Evolutionary conservation across 2,329 filamentous ascomycete species (phyloP).

Genomic region (Pseudogymnoascus sp.): DNA sequence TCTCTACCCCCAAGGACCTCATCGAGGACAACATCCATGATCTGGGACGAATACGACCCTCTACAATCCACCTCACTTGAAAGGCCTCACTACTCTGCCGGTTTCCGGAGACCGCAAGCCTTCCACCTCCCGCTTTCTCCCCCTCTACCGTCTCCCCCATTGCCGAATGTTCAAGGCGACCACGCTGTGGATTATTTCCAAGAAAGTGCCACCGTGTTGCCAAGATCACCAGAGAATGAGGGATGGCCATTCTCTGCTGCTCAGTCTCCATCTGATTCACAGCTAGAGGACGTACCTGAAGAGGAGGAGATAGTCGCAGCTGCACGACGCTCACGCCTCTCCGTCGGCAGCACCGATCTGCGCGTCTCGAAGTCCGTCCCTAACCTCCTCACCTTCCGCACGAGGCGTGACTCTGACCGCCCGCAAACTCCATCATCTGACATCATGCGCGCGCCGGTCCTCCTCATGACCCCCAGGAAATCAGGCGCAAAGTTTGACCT

Average conservation of each 20-base stretch:
- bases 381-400: conserved; percentile 9
- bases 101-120: conserved; percentile 38
- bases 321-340: conserved; percentile 21
- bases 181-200: background rate
- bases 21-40: conserved; percentile 40
- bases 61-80: conserved; percentile 30
- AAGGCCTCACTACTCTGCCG: conserved; percentile 37
- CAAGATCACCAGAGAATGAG: background rate
- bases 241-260: background rate
- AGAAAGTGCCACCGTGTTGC: background rate
- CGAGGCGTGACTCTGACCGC: background rate
- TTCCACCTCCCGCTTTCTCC: conserved; percentile 26
- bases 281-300: conserved; percentile 52
- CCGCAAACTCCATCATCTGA: background rate
- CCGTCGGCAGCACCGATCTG: conserved; percentile 21
- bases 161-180: background rate
- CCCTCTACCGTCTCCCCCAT: conserved; percentile 29
- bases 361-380: conserved; percentile 24
- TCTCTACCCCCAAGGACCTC: conserved; percentile 46
- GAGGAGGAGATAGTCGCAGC: conserved; percentile 45
- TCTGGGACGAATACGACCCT: conserved; percentile 37
- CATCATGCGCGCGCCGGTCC: background rate
- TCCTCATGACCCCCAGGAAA: background rate
- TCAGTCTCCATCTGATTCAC: conserved; percentile 13
- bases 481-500: conserved; percentile 20